Evolutionary conservation across 768 basidiomycete genomes (phyloP), one percentile per base, ranked within the genome.

Genomic region (Russula emetica): DNA sequence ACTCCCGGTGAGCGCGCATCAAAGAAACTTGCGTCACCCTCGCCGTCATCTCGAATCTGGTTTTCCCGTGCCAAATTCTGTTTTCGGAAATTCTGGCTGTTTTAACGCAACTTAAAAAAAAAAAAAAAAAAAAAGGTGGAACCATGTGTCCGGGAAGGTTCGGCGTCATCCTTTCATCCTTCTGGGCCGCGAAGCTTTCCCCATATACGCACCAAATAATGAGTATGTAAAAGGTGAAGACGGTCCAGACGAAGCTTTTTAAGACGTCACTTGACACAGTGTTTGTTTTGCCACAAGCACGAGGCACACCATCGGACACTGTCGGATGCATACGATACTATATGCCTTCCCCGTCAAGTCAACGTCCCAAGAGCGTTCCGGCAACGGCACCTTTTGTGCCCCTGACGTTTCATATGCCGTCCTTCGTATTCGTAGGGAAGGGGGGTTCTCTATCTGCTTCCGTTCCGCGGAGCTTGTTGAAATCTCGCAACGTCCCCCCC

Each of bases 1-100:
- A 32, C 7, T 32, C 22, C 62, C 58, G 63, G 45, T 40, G 63
- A 60, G 63, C 53, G 58, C 58, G 63, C 63, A 64, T 60, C 63
- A 64, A 58, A 59, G 34, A 49, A 55, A 47, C 53, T 55, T 53
- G 28, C 44, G 56, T 58, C 44, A 58, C 26, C 26, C n/a, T 42
- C 26, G 36, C 36, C 28, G 50, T 45, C 20, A 53, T 18, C 56
- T n/a, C 24, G 18, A 45, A 26, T 18, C 50, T 38, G 16, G 42
- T 40, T 34, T 34, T 36, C 45, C 28, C 22, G 9, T 59, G 53
- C 58, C 63, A 60, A 55, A 64, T 64, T 20, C 63, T 59, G 58
- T n/a, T 26, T 64, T 55, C 20, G 63, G 63, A 49, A 50, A 42
- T 3, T 4, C 30, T 30, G 38, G 38, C 50, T 38, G 22, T 47